A percentile compares a stretch with the other conserved stretches of the same genome.
Evolutionary conservation across 176 grass and related monocot species (phyloP).

Genomic region (Urochloa ruziziensis): DNA sequence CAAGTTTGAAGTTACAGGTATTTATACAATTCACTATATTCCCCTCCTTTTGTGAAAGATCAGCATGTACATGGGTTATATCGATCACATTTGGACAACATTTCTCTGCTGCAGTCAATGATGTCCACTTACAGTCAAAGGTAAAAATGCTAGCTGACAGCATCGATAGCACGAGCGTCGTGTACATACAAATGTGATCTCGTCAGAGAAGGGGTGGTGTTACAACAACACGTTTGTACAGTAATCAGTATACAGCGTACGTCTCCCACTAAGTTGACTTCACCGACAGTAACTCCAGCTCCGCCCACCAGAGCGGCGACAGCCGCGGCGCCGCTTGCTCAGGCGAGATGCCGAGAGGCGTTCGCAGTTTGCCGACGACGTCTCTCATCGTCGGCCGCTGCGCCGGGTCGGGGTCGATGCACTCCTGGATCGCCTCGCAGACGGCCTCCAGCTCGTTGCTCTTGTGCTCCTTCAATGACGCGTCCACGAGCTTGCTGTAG

Average conservation of each 20-base stretch:
- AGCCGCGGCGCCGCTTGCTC: constrained; percentile 74
- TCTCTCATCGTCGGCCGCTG: constrained; percentile 59
- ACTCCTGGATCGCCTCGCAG: constrained; percentile 70
- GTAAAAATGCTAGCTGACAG: background rate
- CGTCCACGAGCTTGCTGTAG: constrained; percentile 57
- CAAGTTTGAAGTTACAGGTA: background rate
- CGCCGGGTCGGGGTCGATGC: constrained; percentile 50
- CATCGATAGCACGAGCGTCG: constrained; percentile 16
- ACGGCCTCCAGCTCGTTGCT: constrained; percentile 53
- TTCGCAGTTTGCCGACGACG: constrained; percentile 50
- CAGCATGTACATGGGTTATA: constrained; percentile 9
- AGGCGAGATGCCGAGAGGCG: constrained; percentile 54
- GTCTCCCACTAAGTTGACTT: constrained; percentile 62
- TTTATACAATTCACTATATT: constrained; percentile 13
- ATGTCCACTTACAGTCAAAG: background rate
- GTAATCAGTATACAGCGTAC: constrained; percentile 14
- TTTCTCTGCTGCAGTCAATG: background rate
- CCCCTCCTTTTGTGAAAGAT: constrained; percentile 25
- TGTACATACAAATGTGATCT: background rate
- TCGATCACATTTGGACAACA: background rate
- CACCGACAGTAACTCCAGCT: constrained; percentile 85
- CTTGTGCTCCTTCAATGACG: constrained; percentile 47
- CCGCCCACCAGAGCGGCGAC: constrained; percentile 95
- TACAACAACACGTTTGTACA: constrained; percentile 24
- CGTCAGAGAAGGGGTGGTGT: background rate